Percentiles rank a stretch among this genome's conserved stretches.
These are phyloP conservation scores for Begonia loranthoides DNA, from an alignment of 306 rosid genomes.

Conservation along the genomic window DNA sequence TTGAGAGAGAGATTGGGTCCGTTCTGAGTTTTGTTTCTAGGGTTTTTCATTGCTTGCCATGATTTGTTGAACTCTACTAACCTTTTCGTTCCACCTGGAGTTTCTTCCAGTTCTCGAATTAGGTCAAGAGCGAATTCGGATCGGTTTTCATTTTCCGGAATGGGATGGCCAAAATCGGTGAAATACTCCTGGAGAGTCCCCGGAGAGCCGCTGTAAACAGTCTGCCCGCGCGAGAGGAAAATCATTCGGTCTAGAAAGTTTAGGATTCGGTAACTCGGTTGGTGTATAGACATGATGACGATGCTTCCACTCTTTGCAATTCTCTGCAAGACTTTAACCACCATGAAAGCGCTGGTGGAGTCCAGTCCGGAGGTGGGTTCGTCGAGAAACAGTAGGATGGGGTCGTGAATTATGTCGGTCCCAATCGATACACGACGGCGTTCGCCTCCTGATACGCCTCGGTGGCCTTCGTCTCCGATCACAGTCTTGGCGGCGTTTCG, in stretches of 20 bases:
- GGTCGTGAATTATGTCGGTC: slow-evolving; percentile 79
- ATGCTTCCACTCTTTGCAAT: slow-evolving; percentile 87
- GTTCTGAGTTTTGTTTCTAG: background rate
- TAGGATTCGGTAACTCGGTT: slow-evolving; percentile 78
- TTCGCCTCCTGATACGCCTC: slow-evolving; percentile 87
- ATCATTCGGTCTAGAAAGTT: slow-evolving; percentile 54
- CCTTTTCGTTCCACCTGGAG: slow-evolving; percentile 43
- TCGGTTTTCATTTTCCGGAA: slow-evolving; percentile 65
- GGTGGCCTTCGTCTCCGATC: slow-evolving; percentile 83
- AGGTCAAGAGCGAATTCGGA: slow-evolving; percentile 77
- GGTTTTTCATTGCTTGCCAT: slow-evolving; percentile 32
- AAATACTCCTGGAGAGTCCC: slow-evolving; percentile 32
- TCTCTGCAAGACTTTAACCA: slow-evolving; percentile 69
- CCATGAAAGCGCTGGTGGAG: slow-evolving; percentile 91
- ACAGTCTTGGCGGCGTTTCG: slow-evolving; percentile 51
- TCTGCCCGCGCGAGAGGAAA: slow-evolving; percentile 73
- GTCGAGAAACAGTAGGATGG: slow-evolving; percentile 67
- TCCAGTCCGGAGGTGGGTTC: slow-evolving; percentile 91
- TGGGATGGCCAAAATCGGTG: slow-evolving; percentile 61
- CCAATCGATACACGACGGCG: slow-evolving; percentile 89
- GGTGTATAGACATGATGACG: slow-evolving; percentile 71
- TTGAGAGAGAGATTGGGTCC: slow-evolving; percentile 28
- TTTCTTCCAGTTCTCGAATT: slow-evolving; percentile 63
- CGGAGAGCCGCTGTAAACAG: slow-evolving; percentile 66
- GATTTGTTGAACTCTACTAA: slow-evolving; percentile 64